Base-by-base conservation (phyloP, 2,329 filamentous ascomycete genomes). In the Pleomassaria siparia region DNA sequence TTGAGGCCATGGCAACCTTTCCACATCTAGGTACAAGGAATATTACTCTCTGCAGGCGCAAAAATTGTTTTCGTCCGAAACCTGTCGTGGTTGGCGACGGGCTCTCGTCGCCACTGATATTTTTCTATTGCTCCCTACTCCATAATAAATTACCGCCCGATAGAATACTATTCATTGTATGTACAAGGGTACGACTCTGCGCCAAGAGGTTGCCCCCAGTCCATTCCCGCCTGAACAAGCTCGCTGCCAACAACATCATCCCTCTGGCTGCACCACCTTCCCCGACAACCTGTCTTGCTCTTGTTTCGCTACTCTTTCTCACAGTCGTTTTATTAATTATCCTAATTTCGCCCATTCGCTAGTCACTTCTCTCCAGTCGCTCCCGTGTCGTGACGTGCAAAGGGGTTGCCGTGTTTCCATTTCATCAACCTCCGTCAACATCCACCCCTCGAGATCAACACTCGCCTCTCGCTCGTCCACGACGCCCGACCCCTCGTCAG, bases 251-350 rank as follows among this genome's bases (percentile, higher is more conserved):
- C 50, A 53, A 51, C 53, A 56, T 49, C 50, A 43, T 48, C 42
- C 49, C 40, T 41, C 48, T 30, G 7, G 7, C 32, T 26, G 21
- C 35, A 18, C 36, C 45, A 24, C 44, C 49, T 30, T 4, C 12
- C 25, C 12, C 49, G 50, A 52, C 46, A 40, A 50, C 52, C 47
- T 44, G 41, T 50, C 35, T 46, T 48, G 49, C 48, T 43, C 49
- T 61, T 47, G 39, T n/a, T 47, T 56, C 56, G 45, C 47, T 51
- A 56, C 54, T 60, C 55, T 55, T 63, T 59, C 44, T 33, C 53
- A 59, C 58, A 44, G 41, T 59, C 58, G 58, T 57, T 55, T 54
- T 53, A 43, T 59, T 54, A 51, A n/a, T n/a, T n/a, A n/a, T n/a
- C 55, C 51, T 54, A 52, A 50, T 54, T 37, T 44, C 36, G 21